Evolutionary conservation across 2,329 filamentous ascomycete species (phyloP).

Genomic region (Penicillium sp.): DNA sequence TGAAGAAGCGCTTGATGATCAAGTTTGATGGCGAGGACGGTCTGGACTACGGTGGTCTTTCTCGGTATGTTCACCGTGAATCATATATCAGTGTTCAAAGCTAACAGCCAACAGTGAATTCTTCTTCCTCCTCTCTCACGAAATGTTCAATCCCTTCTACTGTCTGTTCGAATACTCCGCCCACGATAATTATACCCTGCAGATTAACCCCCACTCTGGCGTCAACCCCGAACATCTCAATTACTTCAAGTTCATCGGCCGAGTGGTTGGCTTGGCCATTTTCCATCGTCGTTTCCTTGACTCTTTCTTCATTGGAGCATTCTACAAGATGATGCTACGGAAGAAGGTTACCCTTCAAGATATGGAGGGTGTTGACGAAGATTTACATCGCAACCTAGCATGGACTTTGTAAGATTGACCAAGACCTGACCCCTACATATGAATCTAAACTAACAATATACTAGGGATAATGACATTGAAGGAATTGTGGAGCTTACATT

Average conservation of each 20-base stretch:
- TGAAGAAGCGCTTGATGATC: slow-evolving; percentile 99
- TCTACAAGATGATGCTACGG: slow-evolving; percentile 98
- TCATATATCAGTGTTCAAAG: neutral
- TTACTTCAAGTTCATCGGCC: slow-evolving; percentile 99
- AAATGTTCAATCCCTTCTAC: slow-evolving; percentile 99
- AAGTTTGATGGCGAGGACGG: slow-evolving; percentile 99
- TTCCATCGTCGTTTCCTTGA: slow-evolving; percentile 98
- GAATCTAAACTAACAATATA: neutral
- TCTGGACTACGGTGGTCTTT: slow-evolving; percentile 95
- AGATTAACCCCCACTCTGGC: slow-evolving; percentile 98
- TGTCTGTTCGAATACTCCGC: slow-evolving; percentile 99
- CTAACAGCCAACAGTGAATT: slow-evolving; percentile 69
- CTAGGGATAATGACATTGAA: slow-evolving; percentile 87
- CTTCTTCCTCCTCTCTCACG: slow-evolving; percentile 97
- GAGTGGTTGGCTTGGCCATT: slow-evolving; percentile 93
- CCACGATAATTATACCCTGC: slow-evolving; percentile 99
- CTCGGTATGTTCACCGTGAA: slow-evolving; percentile 53
- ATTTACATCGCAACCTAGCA: slow-evolving; percentile 92
- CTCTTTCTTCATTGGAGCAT: slow-evolving; percentile 97
- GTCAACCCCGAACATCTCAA: slow-evolving; percentile 99
- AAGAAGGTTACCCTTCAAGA: slow-evolving; percentile 90
- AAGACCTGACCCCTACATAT: neutral
- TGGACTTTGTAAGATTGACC: slow-evolving; percentile 74
- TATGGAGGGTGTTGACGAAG: slow-evolving; percentile 98
- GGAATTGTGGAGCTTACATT: slow-evolving; percentile 95